A percentile compares a stretch with the other conserved stretches of the same genome.
These are phyloP conservation scores for Apodospora peruviana DNA, from an alignment of 495 filamentous ascomycete species.

Conservation along the genomic window DNA sequence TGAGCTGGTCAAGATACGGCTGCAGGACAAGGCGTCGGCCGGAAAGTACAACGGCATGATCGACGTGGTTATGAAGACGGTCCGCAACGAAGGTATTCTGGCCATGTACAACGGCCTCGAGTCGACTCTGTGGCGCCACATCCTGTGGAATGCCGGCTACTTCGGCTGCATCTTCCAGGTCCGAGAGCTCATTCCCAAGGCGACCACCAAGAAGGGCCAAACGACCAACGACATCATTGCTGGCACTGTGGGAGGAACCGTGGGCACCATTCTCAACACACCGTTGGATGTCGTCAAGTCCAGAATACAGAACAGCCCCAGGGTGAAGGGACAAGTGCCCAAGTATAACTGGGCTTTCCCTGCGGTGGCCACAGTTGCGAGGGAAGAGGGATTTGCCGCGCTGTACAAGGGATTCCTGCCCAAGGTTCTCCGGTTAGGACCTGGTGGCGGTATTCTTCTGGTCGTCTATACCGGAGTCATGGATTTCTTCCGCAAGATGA, in stretches of 20 bases:
- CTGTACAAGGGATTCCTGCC: conserved; percentile 97
- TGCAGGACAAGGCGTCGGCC: conserved; percentile 92
- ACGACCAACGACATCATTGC: conserved; percentile 83
- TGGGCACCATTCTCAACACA: conserved; percentile 92
- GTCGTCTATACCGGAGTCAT: conserved; percentile 92
- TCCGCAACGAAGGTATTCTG: conserved; percentile 75
- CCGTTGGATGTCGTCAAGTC: conserved; percentile 98
- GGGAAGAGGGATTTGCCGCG: conserved; percentile 87
- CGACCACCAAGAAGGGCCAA: conserved; percentile 72
- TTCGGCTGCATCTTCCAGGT: conserved; percentile 98
- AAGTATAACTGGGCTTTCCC: conserved; percentile 99
- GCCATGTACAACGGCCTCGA: conserved; percentile 96
- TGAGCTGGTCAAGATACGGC: conserved; percentile 91
- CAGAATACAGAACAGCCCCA: conserved; percentile 88
- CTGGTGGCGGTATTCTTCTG: conserved; percentile 65
- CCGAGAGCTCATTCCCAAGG: conserved; percentile 70
- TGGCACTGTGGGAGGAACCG: conserved; percentile 80
- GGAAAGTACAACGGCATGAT: conserved; percentile 89
- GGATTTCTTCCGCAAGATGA: conserved; percentile 68
- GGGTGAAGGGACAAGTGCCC: conserved; percentile 66
- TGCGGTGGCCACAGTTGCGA: conserved; percentile 74
- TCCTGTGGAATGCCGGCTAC: conserved; percentile 96
- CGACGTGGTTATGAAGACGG: conserved; percentile 79
- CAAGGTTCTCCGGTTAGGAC: conserved; percentile 59
- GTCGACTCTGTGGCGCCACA: conserved; percentile 92